Base-by-base conservation (phyloP, 1,284 basidiomycete genomes). In the Cryptococcus wingfieldii region DNA sequence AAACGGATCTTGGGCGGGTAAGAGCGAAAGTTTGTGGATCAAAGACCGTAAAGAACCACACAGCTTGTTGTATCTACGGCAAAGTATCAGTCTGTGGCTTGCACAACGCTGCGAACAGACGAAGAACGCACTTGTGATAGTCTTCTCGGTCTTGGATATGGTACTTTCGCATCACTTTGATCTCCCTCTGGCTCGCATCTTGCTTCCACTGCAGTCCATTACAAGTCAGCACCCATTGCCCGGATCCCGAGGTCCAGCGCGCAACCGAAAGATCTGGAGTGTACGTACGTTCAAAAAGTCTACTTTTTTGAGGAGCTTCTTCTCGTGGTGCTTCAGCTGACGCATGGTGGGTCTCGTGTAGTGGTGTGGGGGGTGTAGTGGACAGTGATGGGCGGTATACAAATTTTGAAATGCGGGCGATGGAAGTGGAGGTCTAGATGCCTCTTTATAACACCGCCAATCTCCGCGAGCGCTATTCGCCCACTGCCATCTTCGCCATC, bases 141-240 rank as follows among this genome's bases (percentile, higher is more conserved):
- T 98, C 94, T 61, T 98, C 93, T 67, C 92, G 79, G 77, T 92
- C 83, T 72, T 95, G 92, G 61, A 97, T 84, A 78, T 98, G 95
- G 76, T 98, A 99, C 59, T 93, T 81, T 45, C 95, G 84, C 86
- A 98, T 90, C 55, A 98, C 89, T 76, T 89, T 92, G 77, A 92
- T 85, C 80, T 99, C 95, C 50, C 95, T 86, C 47, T 89, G 79
- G 70, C 87, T 89, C 9, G 89, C 86, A 85, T 98, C 94, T 78
- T 92, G 87, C 79, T 94, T 98, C 95, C 96, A 98, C 88, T 97
- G 31, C n/a, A 7, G 7, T 37, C 52, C 47, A 54, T 55, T 18
- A 9, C 38, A 42, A 13, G 23, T 50, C 47, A 43, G 39, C 13
- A 4, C 44, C 8, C n/a, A 4, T 18, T 31, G 19, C 39, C 19